Conservation (phyloP, 305 asterid genomes). For the Fraxinus platypoda region DNA sequence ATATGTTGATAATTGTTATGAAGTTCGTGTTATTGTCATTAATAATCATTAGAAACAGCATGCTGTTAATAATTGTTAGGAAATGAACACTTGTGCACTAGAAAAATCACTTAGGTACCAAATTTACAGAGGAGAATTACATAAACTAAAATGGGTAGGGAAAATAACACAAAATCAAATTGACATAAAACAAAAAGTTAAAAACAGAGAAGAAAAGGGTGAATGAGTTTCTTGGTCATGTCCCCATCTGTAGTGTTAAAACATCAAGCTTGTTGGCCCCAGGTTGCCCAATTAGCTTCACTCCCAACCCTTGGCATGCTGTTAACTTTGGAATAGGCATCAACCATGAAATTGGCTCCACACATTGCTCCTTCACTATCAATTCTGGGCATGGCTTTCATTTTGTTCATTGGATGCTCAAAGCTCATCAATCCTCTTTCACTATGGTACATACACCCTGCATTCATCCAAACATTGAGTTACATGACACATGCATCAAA, state of each 20-base stretch:
- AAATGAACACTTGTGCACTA: neutral
- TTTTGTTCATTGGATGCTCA: conserved; percentile 73
- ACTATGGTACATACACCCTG: conserved; percentile 85
- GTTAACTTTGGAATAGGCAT: conserved; percentile 48
- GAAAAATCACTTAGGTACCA: neutral
- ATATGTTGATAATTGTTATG: neutral
- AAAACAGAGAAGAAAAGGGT: neutral
- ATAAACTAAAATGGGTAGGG: neutral
- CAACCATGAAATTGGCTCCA: conserved; percentile 80
- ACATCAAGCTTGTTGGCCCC: conserved; percentile 39
- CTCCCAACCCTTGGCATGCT: conserved; percentile 87
- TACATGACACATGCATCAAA: neutral
- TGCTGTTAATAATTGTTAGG: neutral
- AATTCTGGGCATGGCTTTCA: conserved; percentile 86
- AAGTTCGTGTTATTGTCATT: neutral
- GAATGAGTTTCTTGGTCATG: neutral
- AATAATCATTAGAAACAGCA: neutral
- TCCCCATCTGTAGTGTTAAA: neutral
- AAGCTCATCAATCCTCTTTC: conserved; percentile 72
- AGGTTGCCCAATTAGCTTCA: conserved; percentile 73
- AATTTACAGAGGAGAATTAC: neutral
- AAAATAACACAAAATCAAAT: neutral
- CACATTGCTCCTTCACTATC: conserved; percentile 86
- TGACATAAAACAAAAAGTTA: neutral
- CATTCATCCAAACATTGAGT: conserved; percentile 9